These are phyloP conservation scores for Senna tora DNA, from an alignment of 306 rosid species.

Conservation along the genomic window DNA sequence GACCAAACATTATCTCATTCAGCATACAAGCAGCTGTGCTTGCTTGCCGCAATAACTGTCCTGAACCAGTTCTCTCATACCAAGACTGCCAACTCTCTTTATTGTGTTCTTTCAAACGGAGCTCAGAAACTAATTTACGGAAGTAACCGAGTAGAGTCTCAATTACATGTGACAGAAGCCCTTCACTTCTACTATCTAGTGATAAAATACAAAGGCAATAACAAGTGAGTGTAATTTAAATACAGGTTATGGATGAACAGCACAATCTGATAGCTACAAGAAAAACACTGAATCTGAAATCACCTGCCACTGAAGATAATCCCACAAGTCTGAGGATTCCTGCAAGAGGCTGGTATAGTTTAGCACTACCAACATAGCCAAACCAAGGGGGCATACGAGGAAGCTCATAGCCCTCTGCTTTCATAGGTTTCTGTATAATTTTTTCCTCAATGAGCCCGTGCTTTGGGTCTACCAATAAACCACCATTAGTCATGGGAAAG, in stretches of 20 bases:
- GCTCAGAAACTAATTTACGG: slow-evolving; percentile 79
- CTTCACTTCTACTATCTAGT: slow-evolving; percentile 67
- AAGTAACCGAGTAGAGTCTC: slow-evolving; percentile 76
- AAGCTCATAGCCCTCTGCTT: slow-evolving; percentile 53
- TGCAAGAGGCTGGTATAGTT: slow-evolving; percentile 75
- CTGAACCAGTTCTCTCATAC: slow-evolving; percentile 88
- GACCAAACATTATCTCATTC: slow-evolving; percentile 90
- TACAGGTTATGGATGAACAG: slow-evolving; percentile 22
- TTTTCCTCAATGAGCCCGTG: slow-evolving; percentile 50
- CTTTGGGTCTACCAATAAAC: slow-evolving; percentile 50
- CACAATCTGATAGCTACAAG: slow-evolving; percentile 25
- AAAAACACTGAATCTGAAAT: slow-evolving; percentile 43
- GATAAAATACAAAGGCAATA: slow-evolving; percentile 31
- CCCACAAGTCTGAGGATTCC: slow-evolving; percentile 89
- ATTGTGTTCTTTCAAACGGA: slow-evolving; percentile 70
- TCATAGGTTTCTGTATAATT: slow-evolving; percentile 38
- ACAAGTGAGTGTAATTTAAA: slow-evolving; percentile 6
- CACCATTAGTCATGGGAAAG: slow-evolving; percentile 45
- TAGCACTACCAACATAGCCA: slow-evolving; percentile 62
- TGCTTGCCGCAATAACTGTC: slow-evolving; percentile 86
- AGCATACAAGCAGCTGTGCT: slow-evolving; percentile 91
- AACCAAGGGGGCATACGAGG: slow-evolving; percentile 99
- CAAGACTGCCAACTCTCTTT: slow-evolving; percentile 83
- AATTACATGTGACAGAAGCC: slow-evolving; percentile 60
- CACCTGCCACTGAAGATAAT: slow-evolving; percentile 78